Conservation (phyloP, 768 basidiomycete species). For the Strobilomyces dryophilus region DNA sequence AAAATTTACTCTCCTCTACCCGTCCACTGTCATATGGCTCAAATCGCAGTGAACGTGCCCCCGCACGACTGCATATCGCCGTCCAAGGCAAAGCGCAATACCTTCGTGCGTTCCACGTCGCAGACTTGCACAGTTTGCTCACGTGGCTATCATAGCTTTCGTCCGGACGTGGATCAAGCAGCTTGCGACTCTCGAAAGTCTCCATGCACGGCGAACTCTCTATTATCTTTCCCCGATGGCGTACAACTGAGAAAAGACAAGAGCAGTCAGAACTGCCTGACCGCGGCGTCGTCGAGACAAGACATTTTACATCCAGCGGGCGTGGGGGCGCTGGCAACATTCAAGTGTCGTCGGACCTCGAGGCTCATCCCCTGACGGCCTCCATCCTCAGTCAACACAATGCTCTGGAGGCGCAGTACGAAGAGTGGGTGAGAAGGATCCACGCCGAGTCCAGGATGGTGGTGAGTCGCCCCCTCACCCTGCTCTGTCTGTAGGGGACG, state of each 20-base stretch:
- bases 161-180: constrained; percentile 24
- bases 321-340: constrained; percentile 27
- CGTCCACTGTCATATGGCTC: constrained; percentile 9
- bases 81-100: constrained; percentile 1
- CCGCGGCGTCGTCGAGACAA: background rate
- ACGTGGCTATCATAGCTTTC: constrained; percentile 9
- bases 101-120: constrained; percentile 15
- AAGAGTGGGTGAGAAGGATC: constrained; percentile 10
- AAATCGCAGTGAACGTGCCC: background rate
- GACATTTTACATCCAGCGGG: constrained; percentile 20
- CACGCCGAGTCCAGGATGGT: constrained; percentile 14
- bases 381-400: constrained; percentile 20
- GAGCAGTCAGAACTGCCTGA: background rate
- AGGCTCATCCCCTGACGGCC: constrained; percentile 22
- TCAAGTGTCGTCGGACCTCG: constrained; percentile 4
- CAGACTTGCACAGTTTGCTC: background rate
- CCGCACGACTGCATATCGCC: background rate
- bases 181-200: constrained; percentile 7
- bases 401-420: constrained; percentile 11
- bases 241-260: background rate
- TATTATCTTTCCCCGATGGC: background rate
- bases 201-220: background rate
- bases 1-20: background rate
- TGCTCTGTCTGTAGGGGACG: too few relatives aligned
- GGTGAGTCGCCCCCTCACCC: constrained; percentile 11